These are phyloP conservation scores for Pisolithus orientalis DNA, from an alignment of 768 basidiomycete genomes.

Conservation along the genomic window DNA sequence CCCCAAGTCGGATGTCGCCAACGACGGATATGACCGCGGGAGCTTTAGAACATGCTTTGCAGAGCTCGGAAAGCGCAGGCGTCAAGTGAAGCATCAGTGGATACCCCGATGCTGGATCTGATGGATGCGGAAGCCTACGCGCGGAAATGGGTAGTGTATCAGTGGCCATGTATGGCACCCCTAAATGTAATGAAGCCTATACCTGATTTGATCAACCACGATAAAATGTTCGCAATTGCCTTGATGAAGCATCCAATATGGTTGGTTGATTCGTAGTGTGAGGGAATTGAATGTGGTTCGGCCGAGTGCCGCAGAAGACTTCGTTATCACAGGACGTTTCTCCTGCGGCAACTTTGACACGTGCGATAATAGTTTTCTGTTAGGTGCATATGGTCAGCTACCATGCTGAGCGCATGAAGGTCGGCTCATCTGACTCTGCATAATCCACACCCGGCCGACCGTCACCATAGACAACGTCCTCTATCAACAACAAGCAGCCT, in stretches of 20 bases:
- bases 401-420: not conserved
- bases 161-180: not conserved
- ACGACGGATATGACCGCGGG: slow-evolving; percentile 64
- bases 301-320: slow-evolving; percentile 37
- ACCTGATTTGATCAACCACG: slow-evolving; percentile 71
- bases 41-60: slow-evolving; percentile 63
- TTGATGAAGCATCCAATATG: slow-evolving; percentile 77
- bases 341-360: slow-evolving; percentile 27
- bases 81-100: slow-evolving; percentile 64
- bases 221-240: slow-evolving; percentile 82
- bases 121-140: slow-evolving; percentile 49
- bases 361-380: slow-evolving; percentile 44
- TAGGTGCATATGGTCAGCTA: not conserved
- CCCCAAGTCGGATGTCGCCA: slow-evolving; percentile 68
- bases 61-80: slow-evolving; percentile 54
- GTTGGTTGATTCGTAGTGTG: slow-evolving; percentile 58
- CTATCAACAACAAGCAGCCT: slow-evolving; percentile 56
- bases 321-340: slow-evolving; percentile 27
- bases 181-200: not conserved
- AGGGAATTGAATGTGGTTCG: slow-evolving; percentile 50
- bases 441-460: slow-evolving; percentile 45
- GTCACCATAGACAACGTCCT: slow-evolving; percentile 54
- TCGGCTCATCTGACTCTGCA: slow-evolving; percentile 38
- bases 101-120: slow-evolving; percentile 53
- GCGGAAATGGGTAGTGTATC: slow-evolving; percentile 1